Evolutionary conservation across 2,329 filamentous ascomycete genomes (phyloP).

Genomic region (Cercospora sp.): DNA sequence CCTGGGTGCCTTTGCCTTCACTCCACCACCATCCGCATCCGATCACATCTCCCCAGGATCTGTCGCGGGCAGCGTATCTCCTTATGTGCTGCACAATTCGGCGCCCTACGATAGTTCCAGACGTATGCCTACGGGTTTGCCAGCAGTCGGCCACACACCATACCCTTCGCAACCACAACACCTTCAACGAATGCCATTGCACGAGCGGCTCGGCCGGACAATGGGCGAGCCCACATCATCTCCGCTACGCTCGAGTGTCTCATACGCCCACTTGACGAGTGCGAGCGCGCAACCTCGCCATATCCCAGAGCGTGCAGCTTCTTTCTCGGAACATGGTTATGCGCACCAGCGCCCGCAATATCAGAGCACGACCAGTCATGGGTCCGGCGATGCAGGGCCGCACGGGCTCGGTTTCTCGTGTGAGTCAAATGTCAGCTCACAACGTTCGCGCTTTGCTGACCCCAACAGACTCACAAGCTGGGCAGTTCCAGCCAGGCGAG

Average conservation of each 20-base stretch:
- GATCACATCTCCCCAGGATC: slow-evolving; percentile 50
- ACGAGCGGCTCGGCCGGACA: slow-evolving; percentile 46
- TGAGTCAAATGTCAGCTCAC: slow-evolving; percentile 24
- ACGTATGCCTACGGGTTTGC: slow-evolving; percentile 28
- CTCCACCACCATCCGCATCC: slow-evolving; percentile 54
- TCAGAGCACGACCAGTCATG: slow-evolving; percentile 28
- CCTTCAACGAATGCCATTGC: slow-evolving; percentile 47
- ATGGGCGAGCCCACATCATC: slow-evolving; percentile 48
- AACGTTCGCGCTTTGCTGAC: slow-evolving; percentile 5
- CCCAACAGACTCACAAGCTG: slow-evolving; percentile 27
- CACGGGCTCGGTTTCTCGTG: slow-evolving; percentile 40
- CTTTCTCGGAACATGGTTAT: slow-evolving; percentile 33
- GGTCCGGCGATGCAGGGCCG: slow-evolving; percentile 22
- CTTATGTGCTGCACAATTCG: slow-evolving; percentile 41
- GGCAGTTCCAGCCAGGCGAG: slow-evolving; percentile 24
- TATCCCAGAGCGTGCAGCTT: slow-evolving; percentile 28
- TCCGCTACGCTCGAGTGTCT: slow-evolving; percentile 50
- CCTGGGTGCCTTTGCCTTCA: slow-evolving; percentile 67
- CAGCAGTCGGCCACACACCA: slow-evolving; percentile 16
- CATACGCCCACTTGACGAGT: slow-evolving; percentile 40
- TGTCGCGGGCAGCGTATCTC: slow-evolving; percentile 42
- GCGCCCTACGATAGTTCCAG: slow-evolving; percentile 29
- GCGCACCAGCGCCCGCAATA: slow-evolving; percentile 26
- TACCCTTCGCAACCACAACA: slow-evolving; percentile 36
- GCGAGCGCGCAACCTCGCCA: slow-evolving; percentile 23